A percentile compares a stretch with the other conserved stretches of the same genome.
Conservation (phyloP, 1,284 basidiomycete genomes). For the Coniferiporia sulphurascens region DNA sequence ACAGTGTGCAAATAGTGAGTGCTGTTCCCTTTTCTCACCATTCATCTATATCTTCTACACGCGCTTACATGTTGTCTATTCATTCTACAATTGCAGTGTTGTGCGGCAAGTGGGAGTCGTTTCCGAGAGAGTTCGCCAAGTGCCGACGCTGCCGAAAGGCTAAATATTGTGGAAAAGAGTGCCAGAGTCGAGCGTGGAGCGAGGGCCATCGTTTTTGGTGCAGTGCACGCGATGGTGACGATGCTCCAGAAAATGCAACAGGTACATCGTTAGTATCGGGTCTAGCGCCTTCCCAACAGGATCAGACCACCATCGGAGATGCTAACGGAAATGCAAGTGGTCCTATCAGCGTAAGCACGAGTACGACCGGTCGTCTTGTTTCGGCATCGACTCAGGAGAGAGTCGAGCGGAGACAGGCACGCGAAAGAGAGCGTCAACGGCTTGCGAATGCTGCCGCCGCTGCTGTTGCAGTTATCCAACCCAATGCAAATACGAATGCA, state of each 20-base stretch:
- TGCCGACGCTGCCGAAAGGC: slow-evolving; percentile 95
- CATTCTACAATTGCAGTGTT: slow-evolving; percentile 52
- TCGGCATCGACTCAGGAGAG: neutral
- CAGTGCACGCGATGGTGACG: slow-evolving; percentile 69
- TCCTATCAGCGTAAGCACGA: neutral
- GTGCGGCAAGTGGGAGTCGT: slow-evolving; percentile 93
- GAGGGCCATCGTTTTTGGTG: slow-evolving; percentile 95
- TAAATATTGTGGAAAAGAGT: slow-evolving; percentile 98
- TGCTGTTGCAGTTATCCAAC: slow-evolving; percentile 1
- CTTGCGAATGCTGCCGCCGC: slow-evolving; percentile 2
- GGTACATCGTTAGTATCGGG: neutral
- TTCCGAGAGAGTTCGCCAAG: slow-evolving; percentile 95
- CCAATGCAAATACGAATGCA: neutral
- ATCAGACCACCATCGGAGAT: neutral
- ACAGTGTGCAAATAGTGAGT: slow-evolving; percentile 94
- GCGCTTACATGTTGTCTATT: slow-evolving; percentile 11
- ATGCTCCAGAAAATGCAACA: slow-evolving; percentile 35
- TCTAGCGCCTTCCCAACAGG: neutral
- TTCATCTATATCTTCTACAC: neutral
- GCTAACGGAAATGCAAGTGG: neutral
- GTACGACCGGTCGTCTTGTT: neutral
- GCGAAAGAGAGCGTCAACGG: slow-evolving; percentile 9
- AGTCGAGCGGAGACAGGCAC: slow-evolving; percentile 5
- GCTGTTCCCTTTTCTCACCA: neutral
- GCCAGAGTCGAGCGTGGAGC: slow-evolving; percentile 96